Percentiles rank a stretch among this genome's conserved stretches.
Evolutionary conservation across 192 early-diverging fungal genomes (phyloP).

Genomic region (Umbelopsis sp.): DNA sequence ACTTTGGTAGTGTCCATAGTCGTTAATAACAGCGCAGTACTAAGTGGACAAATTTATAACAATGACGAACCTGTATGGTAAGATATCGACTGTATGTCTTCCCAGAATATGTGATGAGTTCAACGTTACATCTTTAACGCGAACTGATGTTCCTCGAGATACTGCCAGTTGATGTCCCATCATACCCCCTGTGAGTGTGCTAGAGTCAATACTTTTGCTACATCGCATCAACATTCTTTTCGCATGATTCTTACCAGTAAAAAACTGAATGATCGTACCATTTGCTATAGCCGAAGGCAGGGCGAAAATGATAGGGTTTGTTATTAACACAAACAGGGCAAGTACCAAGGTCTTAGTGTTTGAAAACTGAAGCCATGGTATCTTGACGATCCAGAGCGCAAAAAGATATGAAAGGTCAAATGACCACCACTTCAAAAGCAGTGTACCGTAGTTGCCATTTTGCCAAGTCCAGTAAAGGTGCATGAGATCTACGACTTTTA

Average conservation of each 20-base stretch:
- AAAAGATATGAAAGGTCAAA: slow-evolving; percentile 42
- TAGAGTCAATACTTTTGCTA: slow-evolving; percentile 1
- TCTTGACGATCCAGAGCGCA: slow-evolving; percentile 40
- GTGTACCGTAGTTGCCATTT: slow-evolving; percentile 40
- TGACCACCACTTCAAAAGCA: slow-evolving; percentile 45
- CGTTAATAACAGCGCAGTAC: not conserved
- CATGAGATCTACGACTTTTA: slow-evolving; percentile 40
- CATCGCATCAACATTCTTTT: not conserved
- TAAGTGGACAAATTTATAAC: not conserved
- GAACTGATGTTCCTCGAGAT: slow-evolving; percentile 33
- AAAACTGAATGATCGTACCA: slow-evolving; percentile 4
- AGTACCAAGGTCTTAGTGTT: slow-evolving; percentile 31
- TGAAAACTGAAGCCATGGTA: slow-evolving; percentile 55
- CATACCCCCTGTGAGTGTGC: slow-evolving; percentile 21
- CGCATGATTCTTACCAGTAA: not conserved
- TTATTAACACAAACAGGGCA: not conserved
- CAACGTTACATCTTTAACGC: slow-evolving; percentile 38
- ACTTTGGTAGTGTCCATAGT: slow-evolving; percentile 23
- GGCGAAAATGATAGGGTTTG: slow-evolving; percentile 33
- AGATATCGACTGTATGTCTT: slow-evolving; percentile 47
- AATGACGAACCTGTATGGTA: slow-evolving; percentile 42
- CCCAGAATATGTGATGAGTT: slow-evolving; percentile 48
- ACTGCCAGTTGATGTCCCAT: slow-evolving; percentile 37
- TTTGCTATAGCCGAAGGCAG: slow-evolving; percentile 15
- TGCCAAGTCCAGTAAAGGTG: slow-evolving; percentile 34